Conservation (phyloP, 169 alveolate genomes). For the Plasmodium yoelii region DNA sequence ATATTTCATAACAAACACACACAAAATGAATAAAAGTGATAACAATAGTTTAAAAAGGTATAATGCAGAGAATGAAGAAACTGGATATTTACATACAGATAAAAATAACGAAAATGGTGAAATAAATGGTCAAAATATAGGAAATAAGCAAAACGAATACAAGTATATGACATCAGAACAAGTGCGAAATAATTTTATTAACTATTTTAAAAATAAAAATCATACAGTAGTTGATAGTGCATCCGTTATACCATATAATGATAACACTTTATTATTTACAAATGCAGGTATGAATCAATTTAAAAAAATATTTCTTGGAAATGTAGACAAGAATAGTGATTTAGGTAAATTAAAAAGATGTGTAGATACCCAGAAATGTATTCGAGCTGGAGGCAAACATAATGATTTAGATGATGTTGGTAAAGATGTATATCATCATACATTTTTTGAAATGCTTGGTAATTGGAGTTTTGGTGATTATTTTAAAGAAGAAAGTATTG, state of each 20-base stretch:
- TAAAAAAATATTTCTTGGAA: conserved; percentile 92
- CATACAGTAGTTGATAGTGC: conserved; percentile 86
- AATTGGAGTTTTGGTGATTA: conserved; percentile 97
- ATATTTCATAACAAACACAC: no score
- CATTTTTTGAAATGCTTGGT: conserved; percentile 97
- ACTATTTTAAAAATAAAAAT: conserved; percentile 82
- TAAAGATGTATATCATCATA: conserved; percentile 95
- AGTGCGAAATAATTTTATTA: conserved; percentile 84
- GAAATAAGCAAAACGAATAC: neutral
- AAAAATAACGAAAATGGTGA: neutral
- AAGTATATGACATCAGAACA: conserved; percentile 57
- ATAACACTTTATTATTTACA: conserved; percentile 93
- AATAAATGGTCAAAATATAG: neutral
- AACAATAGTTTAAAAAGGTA: neutral
- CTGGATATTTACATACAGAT: neutral
- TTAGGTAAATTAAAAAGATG: conserved; percentile 92
- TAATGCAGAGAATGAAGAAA: neutral
- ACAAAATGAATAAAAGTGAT: no score
- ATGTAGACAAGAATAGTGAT: conserved; percentile 91
- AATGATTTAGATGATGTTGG: conserved; percentile 95
- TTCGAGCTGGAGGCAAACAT: conserved; percentile 94
- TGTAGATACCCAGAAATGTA: conserved; percentile 95
- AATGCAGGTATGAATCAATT: conserved; percentile 97
- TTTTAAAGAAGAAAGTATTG: conserved; percentile 94
- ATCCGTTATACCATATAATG: conserved; percentile 93